A percentile compares a stretch with the other conserved stretches of the same genome.
Evolutionary conservation across 2,329 filamentous ascomycete genomes (phyloP).

Genomic region (Aspergillus phoenicis): DNA sequence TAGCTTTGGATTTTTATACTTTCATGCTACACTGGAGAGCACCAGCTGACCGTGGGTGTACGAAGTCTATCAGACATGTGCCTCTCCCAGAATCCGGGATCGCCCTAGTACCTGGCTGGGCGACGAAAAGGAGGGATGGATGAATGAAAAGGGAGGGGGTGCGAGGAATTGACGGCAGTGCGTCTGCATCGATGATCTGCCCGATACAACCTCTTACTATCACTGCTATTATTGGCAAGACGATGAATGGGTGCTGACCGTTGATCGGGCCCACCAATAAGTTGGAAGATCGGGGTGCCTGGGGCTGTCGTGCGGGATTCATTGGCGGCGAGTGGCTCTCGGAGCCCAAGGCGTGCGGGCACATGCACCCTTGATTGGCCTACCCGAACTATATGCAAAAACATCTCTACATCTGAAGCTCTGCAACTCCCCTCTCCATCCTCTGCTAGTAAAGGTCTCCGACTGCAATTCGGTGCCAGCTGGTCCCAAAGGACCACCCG

Average conservation of each 20-base stretch:
- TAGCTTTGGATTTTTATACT: not conserved
- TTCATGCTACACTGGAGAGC: not conserved
- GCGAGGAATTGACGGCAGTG: not conserved
- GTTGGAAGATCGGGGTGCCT: not conserved
- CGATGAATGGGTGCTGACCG: slow-evolving; percentile 7
- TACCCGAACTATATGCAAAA: slow-evolving; percentile 15
- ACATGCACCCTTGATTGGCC: slow-evolving; percentile 22
- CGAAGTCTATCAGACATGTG: not conserved
- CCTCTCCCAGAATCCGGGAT: not conserved
- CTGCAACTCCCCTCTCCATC: slow-evolving; percentile 1
- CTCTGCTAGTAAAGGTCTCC: not conserved
- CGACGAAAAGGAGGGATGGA: too few relatives aligned
- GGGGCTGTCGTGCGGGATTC: slow-evolving; percentile 5
- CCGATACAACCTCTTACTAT: too few relatives aligned
- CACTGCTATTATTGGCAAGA: too few relatives aligned
- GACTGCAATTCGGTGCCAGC: slow-evolving; percentile 1
- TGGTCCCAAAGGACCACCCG: not conserved
- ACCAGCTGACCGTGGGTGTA: not conserved
- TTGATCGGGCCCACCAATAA: not conserved
- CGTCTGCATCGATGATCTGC: not conserved
- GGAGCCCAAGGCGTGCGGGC: slow-evolving; percentile 23
- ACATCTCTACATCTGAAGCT: not conserved
- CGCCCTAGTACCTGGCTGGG: not conserved
- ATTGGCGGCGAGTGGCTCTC: not conserved
- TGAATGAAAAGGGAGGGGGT: too few relatives aligned